phyloP scores from a whole-genome alignment of 768 basidiomycete species.

The Sarcodon aspratus region DNA sequence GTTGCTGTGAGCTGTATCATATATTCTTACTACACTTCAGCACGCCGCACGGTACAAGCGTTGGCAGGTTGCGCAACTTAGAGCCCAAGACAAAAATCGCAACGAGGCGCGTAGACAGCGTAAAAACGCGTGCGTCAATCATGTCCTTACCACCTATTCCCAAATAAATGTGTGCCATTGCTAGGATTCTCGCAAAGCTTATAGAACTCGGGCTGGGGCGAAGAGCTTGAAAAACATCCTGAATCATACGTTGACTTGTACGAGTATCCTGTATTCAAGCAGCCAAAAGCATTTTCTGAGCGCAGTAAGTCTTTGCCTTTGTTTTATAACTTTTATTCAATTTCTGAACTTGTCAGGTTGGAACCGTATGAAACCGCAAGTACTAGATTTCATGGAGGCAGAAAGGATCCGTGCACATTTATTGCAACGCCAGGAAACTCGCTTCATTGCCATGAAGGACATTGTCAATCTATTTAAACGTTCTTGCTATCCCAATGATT shows the following conservation, averaged over 20 bases:
- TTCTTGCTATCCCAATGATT: background rate
- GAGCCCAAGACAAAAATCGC: background rate
- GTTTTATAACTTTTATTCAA: no score
- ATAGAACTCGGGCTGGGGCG: conserved; percentile 4
- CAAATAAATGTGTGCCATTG: background rate
- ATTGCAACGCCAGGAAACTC: no score
- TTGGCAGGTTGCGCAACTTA: background rate
- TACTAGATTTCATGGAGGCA: conserved; percentile 8
- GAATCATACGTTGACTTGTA: background rate
- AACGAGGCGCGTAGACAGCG: conserved; percentile 1
- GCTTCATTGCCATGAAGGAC: no score
- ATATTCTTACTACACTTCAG: background rate
- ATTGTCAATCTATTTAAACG: no score
- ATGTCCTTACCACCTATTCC: background rate
- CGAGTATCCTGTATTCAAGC: conserved; percentile 1
- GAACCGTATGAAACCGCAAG: background rate
- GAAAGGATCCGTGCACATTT: background rate
- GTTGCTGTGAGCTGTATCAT: background rate
- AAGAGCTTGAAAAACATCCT: conserved; percentile 1
- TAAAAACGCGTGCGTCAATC: conserved; percentile 1
- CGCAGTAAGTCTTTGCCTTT: no score
- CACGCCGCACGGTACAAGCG: background rate
- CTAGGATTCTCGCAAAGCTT: conserved; percentile 3
- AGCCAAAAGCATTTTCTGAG: no score
- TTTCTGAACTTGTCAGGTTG: background rate